Percentiles rank a stretch among this genome's conserved stretches.
These are phyloP conservation scores for Dictyostelium intermedium DNA, from an alignment of 78 protist genomes.

Conservation along the genomic window DNA sequence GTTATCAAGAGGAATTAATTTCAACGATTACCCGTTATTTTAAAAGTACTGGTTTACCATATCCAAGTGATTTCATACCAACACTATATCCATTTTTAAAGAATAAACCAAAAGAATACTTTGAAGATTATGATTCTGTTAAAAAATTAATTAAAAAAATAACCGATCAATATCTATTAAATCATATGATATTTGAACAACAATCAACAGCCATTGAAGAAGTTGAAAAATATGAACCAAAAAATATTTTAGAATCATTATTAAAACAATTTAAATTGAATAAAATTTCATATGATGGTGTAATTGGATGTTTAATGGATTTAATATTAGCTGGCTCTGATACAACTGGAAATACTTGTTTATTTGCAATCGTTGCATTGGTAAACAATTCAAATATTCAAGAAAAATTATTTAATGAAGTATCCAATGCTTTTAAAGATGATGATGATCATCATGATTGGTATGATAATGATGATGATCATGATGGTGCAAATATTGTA, in stretches of 20 bases:
- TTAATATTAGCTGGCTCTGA: background rate
- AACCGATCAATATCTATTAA: background rate
- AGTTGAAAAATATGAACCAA: constrained; percentile 7
- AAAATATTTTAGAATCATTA: background rate
- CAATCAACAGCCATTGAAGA: background rate
- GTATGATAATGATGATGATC: background rate
- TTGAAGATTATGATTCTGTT: background rate
- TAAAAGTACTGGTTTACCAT: background rate
- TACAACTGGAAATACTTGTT: background rate
- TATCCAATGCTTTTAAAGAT: background rate
- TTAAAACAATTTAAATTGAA: background rate
- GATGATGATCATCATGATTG: too few species aligned
- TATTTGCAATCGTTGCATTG: background rate
- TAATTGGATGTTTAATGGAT: constrained; percentile 7
- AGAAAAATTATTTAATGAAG: background rate
- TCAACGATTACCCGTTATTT: background rate
- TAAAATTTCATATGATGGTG: background rate
- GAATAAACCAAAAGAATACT: constrained; percentile 8
- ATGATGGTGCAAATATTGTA: background rate
- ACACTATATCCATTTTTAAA: background rate
- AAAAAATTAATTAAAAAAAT: background rate
- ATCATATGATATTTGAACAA: background rate
- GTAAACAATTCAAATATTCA: constrained; percentile 10
- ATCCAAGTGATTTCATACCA: constrained; percentile 22
- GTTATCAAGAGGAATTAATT: background rate